Base-by-base conservation (phyloP, 2,329 filamentous ascomycete genomes). In the Mycocentrospora acerina region DNA sequence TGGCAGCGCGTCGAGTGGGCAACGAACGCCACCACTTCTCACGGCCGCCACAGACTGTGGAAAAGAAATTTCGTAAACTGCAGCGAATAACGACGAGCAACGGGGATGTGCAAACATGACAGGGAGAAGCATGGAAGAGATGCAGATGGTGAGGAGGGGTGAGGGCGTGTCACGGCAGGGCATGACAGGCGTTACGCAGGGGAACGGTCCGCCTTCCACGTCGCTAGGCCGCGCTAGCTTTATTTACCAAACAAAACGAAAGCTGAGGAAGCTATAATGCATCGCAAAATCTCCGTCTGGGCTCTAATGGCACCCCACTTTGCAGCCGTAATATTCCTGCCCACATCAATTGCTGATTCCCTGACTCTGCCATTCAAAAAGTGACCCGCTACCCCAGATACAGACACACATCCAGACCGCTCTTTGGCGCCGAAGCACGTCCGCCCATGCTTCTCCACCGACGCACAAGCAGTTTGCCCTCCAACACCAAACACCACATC, bases 371-470 rank as follows among this genome's bases (percentile, higher is more conserved):
- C 35, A 38, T 29, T 29, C 39, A 42, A 41, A 37, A 9, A 10
- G 7, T 22, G 17, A n/a, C 37, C 32, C 29, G 31, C 29, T 44
- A 26, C 27, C 27, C 19, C 35, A 31, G 22, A 37, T 27, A 28
- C 14, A 40, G 17, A 28, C 16, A 22, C 31, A 29, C 19, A 27
- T 12, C 25, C 35, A 32, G 33, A 40, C 35, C 40, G 32, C 37
- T 30, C 41, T 42, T 40, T 46, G 43, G 43, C 41, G 44, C 38
- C 50, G 35, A 40, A 27, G 32, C 46, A 51, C 44, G 40, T 40
- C 46, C 51, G 51, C 51, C 50, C 40, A 60, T 62, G 58, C 48
- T 46, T 52, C 53, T 52, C 48, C 42, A 41, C 48, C 49, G 43
- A 48, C 50, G 40, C 48, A 51, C 51, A 44, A 43, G 39, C 50